These are phyloP conservation scores for Aspergillus alliaceus DNA, from an alignment of 2,329 filamentous ascomycete species.

Conservation along the genomic window DNA sequence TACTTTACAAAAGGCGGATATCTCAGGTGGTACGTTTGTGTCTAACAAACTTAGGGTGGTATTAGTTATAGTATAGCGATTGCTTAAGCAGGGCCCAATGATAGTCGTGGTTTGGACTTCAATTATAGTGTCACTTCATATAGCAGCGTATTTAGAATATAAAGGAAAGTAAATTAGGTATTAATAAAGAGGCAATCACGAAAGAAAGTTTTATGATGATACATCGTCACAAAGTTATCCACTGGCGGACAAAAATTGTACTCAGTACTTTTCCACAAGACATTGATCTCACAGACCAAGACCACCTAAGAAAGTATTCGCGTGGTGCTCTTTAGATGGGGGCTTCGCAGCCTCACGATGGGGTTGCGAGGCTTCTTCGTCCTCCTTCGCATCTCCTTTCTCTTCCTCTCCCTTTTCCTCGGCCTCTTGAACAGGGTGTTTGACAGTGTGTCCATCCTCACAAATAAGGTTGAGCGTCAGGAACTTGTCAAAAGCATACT, in stretches of 20 bases:
- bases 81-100: no score
- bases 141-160: no score
- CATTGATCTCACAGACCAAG: not conserved
- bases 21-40: no score
- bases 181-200: not conserved
- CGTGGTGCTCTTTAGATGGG: not conserved
- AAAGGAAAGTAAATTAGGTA: not conserved
- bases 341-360: not conserved
- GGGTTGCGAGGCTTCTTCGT: not conserved
- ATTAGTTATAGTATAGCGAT: no score
- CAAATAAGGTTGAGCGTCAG: conserved; percentile 10
- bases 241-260: not conserved
- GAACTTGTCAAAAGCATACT: conserved; percentile 8
- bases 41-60: no score
- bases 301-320: not conserved
- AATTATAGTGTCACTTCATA: no score
- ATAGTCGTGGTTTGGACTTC: no score
- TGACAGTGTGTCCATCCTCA: no score
- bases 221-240: not conserved
- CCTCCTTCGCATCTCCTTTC: not conserved
- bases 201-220: not conserved
- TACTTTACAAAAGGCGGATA: no score
- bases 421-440: no score
- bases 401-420: not conserved
- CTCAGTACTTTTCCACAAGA: not conserved